Base-by-base conservation (phyloP, 2,329 filamentous ascomycete genomes). In the Phaeosphaeria sp. region DNA sequence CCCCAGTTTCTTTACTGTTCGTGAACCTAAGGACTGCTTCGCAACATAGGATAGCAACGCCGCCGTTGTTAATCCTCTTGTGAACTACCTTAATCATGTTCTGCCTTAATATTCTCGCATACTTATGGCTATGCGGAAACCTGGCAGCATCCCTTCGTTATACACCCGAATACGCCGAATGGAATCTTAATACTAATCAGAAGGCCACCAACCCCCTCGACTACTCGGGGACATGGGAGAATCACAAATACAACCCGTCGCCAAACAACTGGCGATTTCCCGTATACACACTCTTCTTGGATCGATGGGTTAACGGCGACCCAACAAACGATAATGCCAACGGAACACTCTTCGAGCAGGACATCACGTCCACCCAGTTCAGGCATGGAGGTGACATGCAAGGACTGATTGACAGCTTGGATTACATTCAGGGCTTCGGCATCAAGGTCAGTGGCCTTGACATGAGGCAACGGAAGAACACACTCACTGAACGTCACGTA, bases 121-220 rank as follows among this genome's bases (percentile, higher is more conserved):
- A 18, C 41, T n/a, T 43, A 18, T 18, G 17, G n/a, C 20, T 43
- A 21, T 18, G 41, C n/a, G 41, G n/a, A 43, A 43, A 21, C 41
- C 20, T 43, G 20, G 41, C 20, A 18, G 41, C 17, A 21, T 43
- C n/a, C 41, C 41, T 43, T 43, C 41, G 41, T 43, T 43, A 43
- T 20, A 43, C 41, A 3, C 41, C 41, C n/a, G 41, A 43, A 11
- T 43, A 20, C 20, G 41, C 41, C 17, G 3, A 43, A 43, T 43
- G 41, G 41, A 43, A 43, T 21, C 41, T 43, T 43, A 43, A 43
- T 43, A 43, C 41, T 43, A 43, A 43, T 43, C 41, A 43, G 41
- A 43, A 43, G 20, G 41, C 41, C n/a, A 11, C 6, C 17, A 43
- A 18, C 41, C 41, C 41, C 2, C 41, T 43, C 7, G 41, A 43